Evolutionary conservation across 208 protist genomes (phyloP), one percentile per base, ranked within the genome.

Genomic region (Acanthamoeba divionensis): DNA sequence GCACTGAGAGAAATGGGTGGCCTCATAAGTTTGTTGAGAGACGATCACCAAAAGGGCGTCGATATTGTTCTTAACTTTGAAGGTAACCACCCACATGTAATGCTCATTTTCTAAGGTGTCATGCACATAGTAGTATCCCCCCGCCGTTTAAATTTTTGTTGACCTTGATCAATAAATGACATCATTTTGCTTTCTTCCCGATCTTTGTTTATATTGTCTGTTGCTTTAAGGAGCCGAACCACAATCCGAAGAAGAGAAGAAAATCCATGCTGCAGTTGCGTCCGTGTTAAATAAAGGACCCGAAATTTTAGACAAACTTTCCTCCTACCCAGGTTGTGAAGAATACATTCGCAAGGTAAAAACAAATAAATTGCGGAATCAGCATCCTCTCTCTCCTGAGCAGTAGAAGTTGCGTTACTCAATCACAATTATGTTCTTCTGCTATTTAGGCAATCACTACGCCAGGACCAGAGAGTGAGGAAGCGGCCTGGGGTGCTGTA

Each of bases 381-480:
- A 21, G 10, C 3, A 73, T 10, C 65, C 29, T 41, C 31, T 8
- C 33, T 5, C 45, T 8, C n/a, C 63, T 29, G n/a, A 3, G 4
- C 24, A 12, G 80, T 57, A n/a, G 52, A n/a, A n/a, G 9, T 90
- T 47, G 36, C 4, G 48, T 26, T 91, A 15, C 21, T 33, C 24
- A 12, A 87, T 18, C 12, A 50, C 4, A 47, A 15, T 12, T 5
- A 15, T 12, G 38, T 4, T 33, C 5, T 13, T 29, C 26, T 57
- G 33, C 44, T 67, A 1, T 62, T 29, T 80, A 96, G 93, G 95
- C 95, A 50, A 96, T 96, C 21, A 92, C 94, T 18, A 91, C 92
- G 12, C 92, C 94, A 48, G 75, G 77, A 26, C 71, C 89, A 55
- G 95, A 96, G 33, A 95, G 67, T 48, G 94, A 96, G 88, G 90